phyloP scores from a whole-genome alignment of 2,329 filamentous ascomycete genomes.

The Thelonectria olida region DNA sequence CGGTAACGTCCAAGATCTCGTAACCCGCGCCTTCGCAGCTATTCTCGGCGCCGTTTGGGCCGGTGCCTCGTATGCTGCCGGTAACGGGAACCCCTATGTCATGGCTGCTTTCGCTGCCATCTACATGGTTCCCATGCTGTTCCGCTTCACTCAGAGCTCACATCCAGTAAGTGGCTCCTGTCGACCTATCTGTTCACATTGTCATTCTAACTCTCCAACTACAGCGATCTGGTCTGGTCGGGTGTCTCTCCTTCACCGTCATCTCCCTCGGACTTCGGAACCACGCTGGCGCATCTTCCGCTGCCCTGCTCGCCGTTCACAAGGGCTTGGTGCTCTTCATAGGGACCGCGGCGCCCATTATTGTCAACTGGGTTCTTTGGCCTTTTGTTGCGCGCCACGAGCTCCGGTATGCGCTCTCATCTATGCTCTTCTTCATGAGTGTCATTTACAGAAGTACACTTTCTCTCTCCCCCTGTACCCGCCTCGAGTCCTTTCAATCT shows the following conservation, averaged over 20 bases:
- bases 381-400: conserved; percentile 69
- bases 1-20: conserved; percentile 65
- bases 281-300: conserved; percentile 43
- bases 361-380: conserved; percentile 69
- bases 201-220: conserved; percentile 22
- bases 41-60: conserved; percentile 65
- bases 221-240: conserved; percentile 66
- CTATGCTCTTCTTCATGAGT: conserved; percentile 66
- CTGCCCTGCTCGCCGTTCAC: conserved; percentile 54
- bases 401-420: conserved; percentile 62
- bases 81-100: conserved; percentile 62
- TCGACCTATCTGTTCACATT: too few species aligned
- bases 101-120: conserved; percentile 63
- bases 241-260: conserved; percentile 65
- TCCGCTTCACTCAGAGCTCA: conserved; percentile 62
- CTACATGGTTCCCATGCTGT: conserved; percentile 69
- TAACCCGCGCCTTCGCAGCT: conserved; percentile 59
- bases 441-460: conserved; percentile 62
- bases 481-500: not conserved
- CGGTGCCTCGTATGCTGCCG: conserved; percentile 60
- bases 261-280: conserved; percentile 57
- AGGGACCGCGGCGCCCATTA: conserved; percentile 61
- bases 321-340: conserved; percentile 61
- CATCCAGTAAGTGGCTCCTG: conserved; percentile 54
- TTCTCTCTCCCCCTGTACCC: not conserved